These are phyloP conservation scores for Boletus reticuloceps DNA, from an alignment of 768 basidiomycete genomes.

Conservation along the genomic window DNA sequence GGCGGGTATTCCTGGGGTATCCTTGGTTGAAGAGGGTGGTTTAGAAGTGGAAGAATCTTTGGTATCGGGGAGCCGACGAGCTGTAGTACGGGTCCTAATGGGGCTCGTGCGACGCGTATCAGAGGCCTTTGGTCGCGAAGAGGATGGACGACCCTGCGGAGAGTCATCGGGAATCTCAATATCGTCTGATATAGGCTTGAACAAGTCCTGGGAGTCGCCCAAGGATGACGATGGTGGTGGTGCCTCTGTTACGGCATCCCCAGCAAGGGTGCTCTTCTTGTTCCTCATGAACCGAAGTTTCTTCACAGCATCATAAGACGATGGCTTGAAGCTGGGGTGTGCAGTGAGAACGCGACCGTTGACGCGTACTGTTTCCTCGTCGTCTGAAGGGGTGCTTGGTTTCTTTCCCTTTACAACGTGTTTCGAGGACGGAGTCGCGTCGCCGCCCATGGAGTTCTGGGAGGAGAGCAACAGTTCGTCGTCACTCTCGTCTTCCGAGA, in stretches of 20 bases:
- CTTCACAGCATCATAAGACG: constrained; percentile 2
- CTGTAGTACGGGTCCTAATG: background rate
- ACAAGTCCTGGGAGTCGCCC: constrained; percentile 21
- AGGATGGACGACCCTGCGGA: background rate
- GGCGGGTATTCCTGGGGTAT: background rate
- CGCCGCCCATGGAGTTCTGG: constrained; percentile 13
- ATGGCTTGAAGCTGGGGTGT: constrained; percentile 26
- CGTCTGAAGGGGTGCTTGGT: background rate
- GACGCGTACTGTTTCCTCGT: constrained; percentile 13
- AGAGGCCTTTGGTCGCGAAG: constrained; percentile 1
- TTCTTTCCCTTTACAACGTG: constrained; percentile 12
- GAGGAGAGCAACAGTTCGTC: constrained; percentile 30
- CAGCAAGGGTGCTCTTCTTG: constrained; percentile 17
- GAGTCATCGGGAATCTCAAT: constrained; percentile 2
- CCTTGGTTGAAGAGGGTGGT: background rate
- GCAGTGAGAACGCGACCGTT: constrained; percentile 13
- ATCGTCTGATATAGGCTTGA: constrained; percentile 19
- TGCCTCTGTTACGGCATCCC: background rate
- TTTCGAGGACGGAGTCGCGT: constrained; percentile 12
- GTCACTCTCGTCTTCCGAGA: constrained; percentile 21
- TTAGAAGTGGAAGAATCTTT: constrained; percentile 7
- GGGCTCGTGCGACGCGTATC: constrained; percentile 7
- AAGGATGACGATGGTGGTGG: constrained; percentile 24
- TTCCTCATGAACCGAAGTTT: constrained; percentile 34
- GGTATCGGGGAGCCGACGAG: background rate